These are phyloP conservation scores for Oldenlandia corymbosa DNA, from an alignment of 257 asterid species.

Conservation along the genomic window DNA sequence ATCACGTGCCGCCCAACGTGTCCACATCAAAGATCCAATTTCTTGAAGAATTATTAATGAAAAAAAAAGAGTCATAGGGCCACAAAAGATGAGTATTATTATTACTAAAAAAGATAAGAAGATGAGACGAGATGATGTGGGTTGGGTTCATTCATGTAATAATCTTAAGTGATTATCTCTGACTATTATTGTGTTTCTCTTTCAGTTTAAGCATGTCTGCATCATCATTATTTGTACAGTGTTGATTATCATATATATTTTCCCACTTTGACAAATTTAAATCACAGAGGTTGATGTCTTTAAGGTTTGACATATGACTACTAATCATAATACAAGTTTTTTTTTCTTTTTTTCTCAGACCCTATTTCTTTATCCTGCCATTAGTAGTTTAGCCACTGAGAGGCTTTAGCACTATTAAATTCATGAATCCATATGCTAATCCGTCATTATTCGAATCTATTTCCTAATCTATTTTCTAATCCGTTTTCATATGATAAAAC, in stretches of 20 bases:
- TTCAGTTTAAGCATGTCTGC: conserved; percentile 24
- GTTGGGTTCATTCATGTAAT: background rate
- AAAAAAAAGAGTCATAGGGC: too few species aligned
- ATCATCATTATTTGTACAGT: conserved; percentile 8
- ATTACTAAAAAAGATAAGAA: background rate
- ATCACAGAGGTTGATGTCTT: background rate
- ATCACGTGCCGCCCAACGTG: conserved; percentile 7
- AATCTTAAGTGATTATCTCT: conserved; percentile 3
- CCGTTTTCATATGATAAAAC: too few species aligned
- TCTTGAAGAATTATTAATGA: too few species aligned
- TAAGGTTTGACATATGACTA: background rate
- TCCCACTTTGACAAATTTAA: conserved; percentile 6
- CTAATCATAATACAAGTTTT: conserved; percentile 3
- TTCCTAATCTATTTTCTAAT: too few species aligned
- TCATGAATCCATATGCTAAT: too few species aligned
- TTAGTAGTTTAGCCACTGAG: too few species aligned
- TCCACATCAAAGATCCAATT: too few species aligned
- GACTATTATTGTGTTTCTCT: conserved; percentile 10
- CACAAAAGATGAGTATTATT: too few species aligned
- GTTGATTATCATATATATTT: background rate
- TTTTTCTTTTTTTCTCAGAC: too few species aligned
- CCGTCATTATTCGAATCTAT: too few species aligned
- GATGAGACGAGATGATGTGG: background rate
- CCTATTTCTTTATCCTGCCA: too few species aligned
- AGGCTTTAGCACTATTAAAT: too few species aligned